phyloP scores from a whole-genome alignment of 2,329 filamentous ascomycete genomes.

The Fusarium stilboides region DNA sequence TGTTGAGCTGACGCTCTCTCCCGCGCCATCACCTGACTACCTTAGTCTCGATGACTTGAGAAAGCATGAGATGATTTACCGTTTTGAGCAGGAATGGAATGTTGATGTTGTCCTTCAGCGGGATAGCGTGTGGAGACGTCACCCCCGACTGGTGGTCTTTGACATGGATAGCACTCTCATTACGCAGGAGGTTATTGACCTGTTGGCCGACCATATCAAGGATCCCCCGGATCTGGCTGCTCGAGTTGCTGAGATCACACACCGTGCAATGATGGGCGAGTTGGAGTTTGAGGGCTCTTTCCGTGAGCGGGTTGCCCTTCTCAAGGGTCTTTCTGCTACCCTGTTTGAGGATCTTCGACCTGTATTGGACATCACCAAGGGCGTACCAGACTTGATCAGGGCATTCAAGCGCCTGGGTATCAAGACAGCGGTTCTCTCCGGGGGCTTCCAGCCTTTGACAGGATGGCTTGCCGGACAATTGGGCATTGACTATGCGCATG shows the following conservation, averaged over 20 bases:
- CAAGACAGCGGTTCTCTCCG: slow-evolving; percentile 91
- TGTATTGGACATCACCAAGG: slow-evolving; percentile 84
- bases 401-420: slow-evolving; percentile 84
- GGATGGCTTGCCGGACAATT: slow-evolving; percentile 86
- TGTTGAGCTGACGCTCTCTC: slow-evolving; percentile 76
- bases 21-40: slow-evolving; percentile 73
- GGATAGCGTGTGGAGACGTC: slow-evolving; percentile 80
- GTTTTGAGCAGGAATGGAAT: slow-evolving; percentile 91
- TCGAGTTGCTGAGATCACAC: slow-evolving; percentile 89
- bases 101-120: slow-evolving; percentile 85
- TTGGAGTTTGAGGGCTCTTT: slow-evolving; percentile 91
- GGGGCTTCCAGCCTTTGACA: slow-evolving; percentile 91
- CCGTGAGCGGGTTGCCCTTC: slow-evolving; percentile 82
- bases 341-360: slow-evolving; percentile 85
- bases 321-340: slow-evolving; percentile 83
- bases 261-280: slow-evolving; percentile 95
- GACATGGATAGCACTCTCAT: slow-evolving; percentile 99
- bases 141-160: slow-evolving; percentile 92
- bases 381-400: slow-evolving; percentile 80
- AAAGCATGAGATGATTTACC: slow-evolving; percentile 85
- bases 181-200: slow-evolving; percentile 96
- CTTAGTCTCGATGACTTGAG: slow-evolving; percentile 78
- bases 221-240: slow-evolving; percentile 80
- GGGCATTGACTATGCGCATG: slow-evolving; percentile 88
- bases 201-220: slow-evolving; percentile 85